Percentiles rank a stretch among this genome's conserved stretches.
Conservation (phyloP, 163 green algal species). For the Chlamydomonas reinhardtii region DNA sequence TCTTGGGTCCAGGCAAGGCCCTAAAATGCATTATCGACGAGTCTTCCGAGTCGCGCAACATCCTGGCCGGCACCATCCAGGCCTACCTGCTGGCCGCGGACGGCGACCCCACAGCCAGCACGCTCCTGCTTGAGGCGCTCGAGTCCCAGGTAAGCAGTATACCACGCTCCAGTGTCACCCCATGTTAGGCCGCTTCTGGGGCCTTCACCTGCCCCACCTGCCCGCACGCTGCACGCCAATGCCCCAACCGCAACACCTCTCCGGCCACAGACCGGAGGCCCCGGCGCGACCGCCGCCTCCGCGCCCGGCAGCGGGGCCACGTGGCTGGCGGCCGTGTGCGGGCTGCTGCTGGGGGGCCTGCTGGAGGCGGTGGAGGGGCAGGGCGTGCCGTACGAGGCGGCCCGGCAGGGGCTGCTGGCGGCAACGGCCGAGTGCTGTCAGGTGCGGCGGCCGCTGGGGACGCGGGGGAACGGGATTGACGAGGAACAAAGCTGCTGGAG, state of each 20-base stretch:
- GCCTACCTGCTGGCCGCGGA: slow-evolving; percentile 46
- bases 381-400: slow-evolving; percentile 7
- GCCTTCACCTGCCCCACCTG: too few relatives aligned
- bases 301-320: slow-evolving; percentile 21
- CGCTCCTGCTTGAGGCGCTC: slow-evolving; percentile 52
- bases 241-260: too few relatives aligned
- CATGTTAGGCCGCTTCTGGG: too few relatives aligned
- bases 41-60: background rate
- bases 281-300: too few relatives aligned
- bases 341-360: slow-evolving; percentile 3
- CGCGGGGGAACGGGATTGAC: too few relatives aligned
- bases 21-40: slow-evolving; percentile 46
- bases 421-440: slow-evolving; percentile 18
- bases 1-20: slow-evolving; percentile 14
- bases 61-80: slow-evolving; percentile 19
- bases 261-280: too few relatives aligned
- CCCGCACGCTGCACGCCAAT: too few relatives aligned
- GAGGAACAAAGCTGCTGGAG: too few relatives aligned
- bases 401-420: slow-evolving; percentile 5
- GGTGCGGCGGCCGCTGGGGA: too few relatives aligned
- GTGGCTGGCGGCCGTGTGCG: slow-evolving; percentile 22
- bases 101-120: slow-evolving; percentile 50
- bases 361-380: slow-evolving; percentile 8
- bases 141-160: slow-evolving; percentile 38
- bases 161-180: too few relatives aligned